Evolutionary conservation across 345 rosid species (phyloP).

Genomic region (Schrenkiella parvula): DNA sequence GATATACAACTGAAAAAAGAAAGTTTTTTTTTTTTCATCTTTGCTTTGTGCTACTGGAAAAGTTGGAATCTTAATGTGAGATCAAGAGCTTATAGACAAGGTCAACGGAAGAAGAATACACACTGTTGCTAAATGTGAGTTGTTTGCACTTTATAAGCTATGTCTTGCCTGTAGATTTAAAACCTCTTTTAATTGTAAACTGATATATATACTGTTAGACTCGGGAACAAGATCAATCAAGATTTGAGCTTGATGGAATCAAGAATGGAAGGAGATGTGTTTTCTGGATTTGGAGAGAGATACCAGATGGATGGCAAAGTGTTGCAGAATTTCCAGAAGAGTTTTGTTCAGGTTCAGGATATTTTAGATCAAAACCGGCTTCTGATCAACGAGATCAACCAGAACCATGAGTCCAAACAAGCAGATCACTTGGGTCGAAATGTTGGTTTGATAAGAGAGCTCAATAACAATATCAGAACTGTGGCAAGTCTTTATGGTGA

Average conservation of each 20-base stretch:
- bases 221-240: constrained; percentile 27
- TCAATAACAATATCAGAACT: constrained; percentile 79
- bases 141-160: not conserved
- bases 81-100: constrained; percentile 21
- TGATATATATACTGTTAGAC: not conserved
- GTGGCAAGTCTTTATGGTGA: constrained; percentile 82
- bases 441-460: constrained; percentile 82
- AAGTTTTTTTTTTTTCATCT: not conserved
- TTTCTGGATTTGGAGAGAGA: constrained; percentile 53
- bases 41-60: constrained; percentile 1
- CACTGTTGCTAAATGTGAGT: constrained; percentile 1
- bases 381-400: constrained; percentile 79
- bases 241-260: constrained; percentile 28
- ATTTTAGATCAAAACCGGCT: constrained; percentile 79
- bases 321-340: constrained; percentile 69
- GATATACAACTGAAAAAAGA: not conserved
- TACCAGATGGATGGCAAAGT: constrained; percentile 55
- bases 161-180: not conserved
- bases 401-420: constrained; percentile 78
- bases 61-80: constrained; percentile 14
- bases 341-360: constrained; percentile 74
- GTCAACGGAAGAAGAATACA: constrained; percentile 20
- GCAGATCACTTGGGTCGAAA: constrained; percentile 69
- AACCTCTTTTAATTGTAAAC: not conserved
- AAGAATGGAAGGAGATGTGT: constrained; percentile 75